Base-by-base conservation (phyloP, 2,329 filamentous ascomycete genomes). In the Nigrospora sphaerica region DNA sequence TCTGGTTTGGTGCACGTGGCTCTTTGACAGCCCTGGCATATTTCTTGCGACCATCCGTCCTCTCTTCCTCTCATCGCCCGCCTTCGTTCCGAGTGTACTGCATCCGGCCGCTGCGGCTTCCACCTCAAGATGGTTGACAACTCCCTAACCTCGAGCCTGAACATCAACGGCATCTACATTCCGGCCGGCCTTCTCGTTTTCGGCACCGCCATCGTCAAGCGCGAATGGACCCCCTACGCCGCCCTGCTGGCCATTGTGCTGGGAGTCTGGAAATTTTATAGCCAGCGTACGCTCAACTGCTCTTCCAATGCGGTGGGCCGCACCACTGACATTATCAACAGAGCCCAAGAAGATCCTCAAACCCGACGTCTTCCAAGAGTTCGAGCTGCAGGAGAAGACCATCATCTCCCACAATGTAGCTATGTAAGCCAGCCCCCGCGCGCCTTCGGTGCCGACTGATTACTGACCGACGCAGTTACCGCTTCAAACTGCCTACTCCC, bases 401-500 rank as follows among this genome's bases (percentile, higher is more conserved):
- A 79, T 95, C 55, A 85, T 97, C 61, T 95, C 92, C 32, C 93
- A 97, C 81, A 98, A 98, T 76, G 92, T 95, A 50, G 91, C 92
- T 68, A 95, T 98, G 86, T 90, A 71, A 62, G 79, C 69, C 19
- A 18, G n/a, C 9, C 13, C 14, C 11, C n/a, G 2, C 35, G 50
- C 54, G 31, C 44, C 54, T 45, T 11, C 19, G 36, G 16, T 33
- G 12, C 12, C 32, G 23, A 17, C 42, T 53, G 38, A 53, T 16
- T 12, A 12, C 47, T 44, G 43, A 28, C 51, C 55, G 45, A 35
- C 36, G n/a, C 38, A 89, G 85, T 73, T 98, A 97, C 77, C 90
- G 93, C 62, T 96, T 97, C 74, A 78, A 79, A 54, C 87, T 98
- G 36, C 91, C 91, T 47, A 77, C 77, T 44, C 72, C 83, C 36